Base-by-base conservation (phyloP, 1,139 yeast species). In the Scheffersomyces titani region DNA sequence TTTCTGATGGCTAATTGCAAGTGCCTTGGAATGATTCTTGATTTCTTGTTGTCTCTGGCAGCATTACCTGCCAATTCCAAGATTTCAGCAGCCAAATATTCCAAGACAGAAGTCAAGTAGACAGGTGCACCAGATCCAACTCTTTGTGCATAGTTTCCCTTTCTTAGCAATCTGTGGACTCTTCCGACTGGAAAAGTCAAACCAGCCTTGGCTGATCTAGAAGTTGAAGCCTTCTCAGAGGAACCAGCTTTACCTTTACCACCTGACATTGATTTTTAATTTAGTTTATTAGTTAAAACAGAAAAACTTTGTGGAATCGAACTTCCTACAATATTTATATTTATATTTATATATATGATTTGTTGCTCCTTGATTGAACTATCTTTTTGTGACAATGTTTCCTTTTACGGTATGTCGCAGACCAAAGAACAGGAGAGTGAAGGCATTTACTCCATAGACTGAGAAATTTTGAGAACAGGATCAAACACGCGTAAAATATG, bases 131-230 rank as follows among this genome's bases (percentile, higher is more conserved):
- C 98, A 67, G 98, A 93, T 87, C 98, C 98, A 71, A 93, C 89
- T 86, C 98, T 90, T 85, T 93, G 98, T 70, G 98, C 98, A 83
- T 93, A 93, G 88, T 93, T 93, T 74, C 98, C 98, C 83, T 90
- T 92, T 87, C 97, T 91, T 73, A 93, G 84, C 72, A 92, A 86
- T 85, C 98, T 89, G 86, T 93, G 98, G 67, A 93, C 96, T 89
- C 98, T 94, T 81, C 98, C 98, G 69, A 94, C 98, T 82, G 98
- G 98, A 96, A 94, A 93, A 70, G 97, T 91, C 77, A 93, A 88
- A 78, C 98, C 98, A 75, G 98, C 98, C 85, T 92, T 93, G 63
- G 97, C 89, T 69, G 98, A 93, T 87, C 98, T 92, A 58, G 98
- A 90, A 81, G 96, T 94, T 72, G 98, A 89, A 70, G 96, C 92